phyloP scores from a whole-genome alignment of 2,329 filamentous ascomycete species.

The Ophiostoma tasmaniense region DNA sequence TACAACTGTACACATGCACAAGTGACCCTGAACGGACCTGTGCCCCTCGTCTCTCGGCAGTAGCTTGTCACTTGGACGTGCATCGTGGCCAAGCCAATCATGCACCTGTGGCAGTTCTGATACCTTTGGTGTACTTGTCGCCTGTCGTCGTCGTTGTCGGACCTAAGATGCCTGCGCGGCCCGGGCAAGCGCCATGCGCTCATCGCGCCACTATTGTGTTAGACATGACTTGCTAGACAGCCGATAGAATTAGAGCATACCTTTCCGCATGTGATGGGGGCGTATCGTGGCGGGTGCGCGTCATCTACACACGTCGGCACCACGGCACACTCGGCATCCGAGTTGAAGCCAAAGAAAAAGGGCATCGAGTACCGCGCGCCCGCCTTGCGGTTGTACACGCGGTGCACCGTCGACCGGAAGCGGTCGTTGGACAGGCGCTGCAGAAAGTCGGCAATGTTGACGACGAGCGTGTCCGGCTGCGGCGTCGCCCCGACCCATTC shows the following conservation, averaged over 20 bases:
- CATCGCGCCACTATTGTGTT: conserved; percentile 19
- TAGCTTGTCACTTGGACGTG: background rate
- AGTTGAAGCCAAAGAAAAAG: conserved; percentile 34
- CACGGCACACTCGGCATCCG: conserved; percentile 36
- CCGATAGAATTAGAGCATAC: background rate
- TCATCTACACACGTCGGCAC: conserved; percentile 34
- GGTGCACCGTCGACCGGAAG: conserved; percentile 22
- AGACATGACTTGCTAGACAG: background rate
- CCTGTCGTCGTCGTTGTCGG: background rate
- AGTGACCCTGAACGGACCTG: background rate
- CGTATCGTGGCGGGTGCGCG: conserved; percentile 34
- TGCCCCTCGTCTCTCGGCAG: background rate
- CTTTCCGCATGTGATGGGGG: conserved; percentile 35
- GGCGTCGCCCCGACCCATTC: conserved; percentile 18
- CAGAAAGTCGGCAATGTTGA: conserved; percentile 23
- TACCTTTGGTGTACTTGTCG: no score
- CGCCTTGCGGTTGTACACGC: conserved; percentile 18
- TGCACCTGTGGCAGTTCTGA: background rate
- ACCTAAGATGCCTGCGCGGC: background rate
- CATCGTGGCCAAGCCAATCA: background rate
- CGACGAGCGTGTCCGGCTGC: conserved; percentile 19
- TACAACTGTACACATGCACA: background rate
- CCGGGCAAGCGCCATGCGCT: conserved; percentile 18
- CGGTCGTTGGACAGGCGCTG: conserved; percentile 21
- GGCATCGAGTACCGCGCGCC: conserved; percentile 20